These are phyloP conservation scores for Pichia ethanolica DNA, from an alignment of 805 yeast genomes.

Conservation along the genomic window DNA sequence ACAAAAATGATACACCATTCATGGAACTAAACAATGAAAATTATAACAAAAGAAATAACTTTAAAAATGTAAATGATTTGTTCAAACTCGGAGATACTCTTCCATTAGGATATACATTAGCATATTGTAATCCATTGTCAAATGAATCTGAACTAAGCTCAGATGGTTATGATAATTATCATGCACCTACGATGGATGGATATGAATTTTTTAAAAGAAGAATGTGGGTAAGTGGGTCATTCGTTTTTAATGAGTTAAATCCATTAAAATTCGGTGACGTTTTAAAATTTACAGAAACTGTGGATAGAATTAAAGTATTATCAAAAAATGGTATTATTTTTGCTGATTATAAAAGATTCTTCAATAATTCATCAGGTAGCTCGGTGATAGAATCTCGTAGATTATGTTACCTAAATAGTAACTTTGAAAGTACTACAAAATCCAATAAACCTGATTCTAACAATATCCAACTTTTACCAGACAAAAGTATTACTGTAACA, in stretches of 20 bases:
- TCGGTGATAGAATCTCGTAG: slow-evolving; percentile 46
- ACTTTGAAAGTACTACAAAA: slow-evolving; percentile 9
- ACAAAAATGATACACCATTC: slow-evolving; percentile 5
- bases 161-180: slow-evolving; percentile 81
- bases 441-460: not conserved
- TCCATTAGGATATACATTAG: slow-evolving; percentile 55
- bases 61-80: not conserved
- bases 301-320: slow-evolving; percentile 33
- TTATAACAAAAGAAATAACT: not conserved
- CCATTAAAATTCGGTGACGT: slow-evolving; percentile 31
- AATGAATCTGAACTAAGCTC: slow-evolving; percentile 39
- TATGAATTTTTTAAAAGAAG: slow-evolving; percentile 43
- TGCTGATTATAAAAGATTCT: slow-evolving; percentile 49
- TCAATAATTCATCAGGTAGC: slow-evolving; percentile 25
- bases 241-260: slow-evolving; percentile 32
- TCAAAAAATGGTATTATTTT: slow-evolving; percentile 32
- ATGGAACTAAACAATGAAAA: slow-evolving; percentile 12
- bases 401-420: slow-evolving; percentile 51
- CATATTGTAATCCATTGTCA: slow-evolving; percentile 57
- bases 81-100: slow-evolving; percentile 18
- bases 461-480: slow-evolving; percentile 11
- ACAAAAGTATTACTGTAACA: slow-evolving; percentile 22
- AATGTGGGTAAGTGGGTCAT: slow-evolving; percentile 74
- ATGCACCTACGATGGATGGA: slow-evolving; percentile 43
- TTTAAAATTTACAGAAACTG: slow-evolving; percentile 46